Base-by-base conservation (phyloP, 345 rosid species). In the Gossypium arboreum region DNA sequence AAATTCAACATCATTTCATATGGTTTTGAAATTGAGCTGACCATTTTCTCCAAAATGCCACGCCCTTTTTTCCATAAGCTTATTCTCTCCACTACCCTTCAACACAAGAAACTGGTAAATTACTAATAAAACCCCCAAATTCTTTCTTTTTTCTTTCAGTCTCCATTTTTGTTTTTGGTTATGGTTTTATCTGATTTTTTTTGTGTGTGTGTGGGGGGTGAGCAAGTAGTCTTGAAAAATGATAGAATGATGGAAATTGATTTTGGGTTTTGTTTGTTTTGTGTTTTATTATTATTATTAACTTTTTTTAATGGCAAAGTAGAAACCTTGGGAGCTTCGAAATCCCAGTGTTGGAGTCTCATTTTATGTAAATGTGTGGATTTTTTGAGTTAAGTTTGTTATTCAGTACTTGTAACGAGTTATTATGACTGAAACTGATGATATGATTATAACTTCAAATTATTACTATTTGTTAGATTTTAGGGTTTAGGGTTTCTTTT, bases 41-140 rank as follows among this genome's bases (percentile, higher is more conserved):
- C 77, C 15, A 7, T 51, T 34, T 61, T 72, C 69, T 76, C 57
- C 79, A 72, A 81, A 75, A 88, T 92, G 97, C 89, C 91, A 57
- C 88, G 88, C 79, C 94, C 97, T 80, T 85, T 80, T 81, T 94
- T 94, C 76, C 87, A 90, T 81, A 94, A 86, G 89, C 79, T 85
- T 76, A 86, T 94, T 68, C 85, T 89, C 81, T 72, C 89, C 73
- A 81, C 86, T 66, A 83, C 93, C 79, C 75, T 94, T 73, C 91
- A 84, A 29, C 90, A 90, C 44, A 87, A 81, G 77, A 87, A 84
- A 73, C 84, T 94, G 92, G 96, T 92, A 86, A 72, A 51, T 7
- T 34, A 43, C 72, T 17, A 45, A 22, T 5, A 34, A 62, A 10
- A 3, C 3, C 27, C 51, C 51, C 9, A 41, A 27, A 48, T 4